These are phyloP conservation scores for Plasmodium adleri DNA, from an alignment of 169 alveolate genomes.

Conservation along the genomic window DNA sequence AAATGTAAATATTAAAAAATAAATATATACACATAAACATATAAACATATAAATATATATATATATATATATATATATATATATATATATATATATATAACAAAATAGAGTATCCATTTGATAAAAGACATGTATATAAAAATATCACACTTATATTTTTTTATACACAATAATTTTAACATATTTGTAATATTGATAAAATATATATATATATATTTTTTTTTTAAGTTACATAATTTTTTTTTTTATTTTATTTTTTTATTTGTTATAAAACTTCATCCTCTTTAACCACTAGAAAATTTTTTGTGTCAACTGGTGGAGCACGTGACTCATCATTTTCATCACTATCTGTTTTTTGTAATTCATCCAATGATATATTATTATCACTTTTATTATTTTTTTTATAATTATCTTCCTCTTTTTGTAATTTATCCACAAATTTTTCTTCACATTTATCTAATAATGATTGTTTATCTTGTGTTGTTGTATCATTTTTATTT, in stretches of 20 bases:
- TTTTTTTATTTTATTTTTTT: neutral
- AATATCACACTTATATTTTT: too few species aligned
- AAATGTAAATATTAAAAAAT: too few species aligned
- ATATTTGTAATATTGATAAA: too few species aligned
- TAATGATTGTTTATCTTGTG: neutral
- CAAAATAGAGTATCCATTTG: too few species aligned
- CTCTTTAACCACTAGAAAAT: constrained; percentile 54
- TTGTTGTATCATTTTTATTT: constrained; percentile 12
- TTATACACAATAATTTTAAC: too few species aligned
- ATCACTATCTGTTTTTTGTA: constrained; percentile 7
- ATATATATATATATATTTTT: neutral
- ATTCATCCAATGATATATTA: neutral
- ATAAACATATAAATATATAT: neutral
- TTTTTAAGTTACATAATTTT: neutral
- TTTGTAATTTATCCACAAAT: neutral
- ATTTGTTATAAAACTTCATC: constrained; percentile 33
- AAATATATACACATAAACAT: too few species aligned
- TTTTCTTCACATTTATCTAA: neutral
- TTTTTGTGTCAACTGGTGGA: constrained; percentile 35
- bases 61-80: neutral
- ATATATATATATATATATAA: neutral
- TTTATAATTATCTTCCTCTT: neutral
- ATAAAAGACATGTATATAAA: too few species aligned
- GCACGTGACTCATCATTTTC: neutral
- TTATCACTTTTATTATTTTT: neutral